Evolutionary conservation across 2,329 filamentous ascomycete species (phyloP).

Genomic region (Colletotrichum musicola): DNA sequence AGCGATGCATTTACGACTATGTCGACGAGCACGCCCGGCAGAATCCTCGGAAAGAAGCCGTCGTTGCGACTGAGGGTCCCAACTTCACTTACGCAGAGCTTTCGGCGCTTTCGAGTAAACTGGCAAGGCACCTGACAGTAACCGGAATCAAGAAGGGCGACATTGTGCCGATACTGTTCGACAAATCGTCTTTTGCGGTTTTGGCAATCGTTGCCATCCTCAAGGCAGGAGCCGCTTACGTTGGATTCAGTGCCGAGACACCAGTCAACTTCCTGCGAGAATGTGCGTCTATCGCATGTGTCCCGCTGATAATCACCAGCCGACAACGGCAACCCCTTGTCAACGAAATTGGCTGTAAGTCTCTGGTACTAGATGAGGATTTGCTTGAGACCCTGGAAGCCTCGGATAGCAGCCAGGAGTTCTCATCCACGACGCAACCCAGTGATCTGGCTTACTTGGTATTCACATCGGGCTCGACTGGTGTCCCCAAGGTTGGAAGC

Average conservation of each 20-base stretch:
- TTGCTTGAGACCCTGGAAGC: constrained; percentile 52
- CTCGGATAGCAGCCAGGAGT: background rate
- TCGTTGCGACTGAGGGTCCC: constrained; percentile 3
- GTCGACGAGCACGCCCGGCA: constrained; percentile 3
- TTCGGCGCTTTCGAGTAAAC: constrained; percentile 49
- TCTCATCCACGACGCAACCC: constrained; percentile 10
- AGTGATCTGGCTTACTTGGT: constrained; percentile 50
- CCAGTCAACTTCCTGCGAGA: constrained; percentile 11
- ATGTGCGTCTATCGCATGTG: constrained; percentile 9
- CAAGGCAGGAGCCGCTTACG: constrained; percentile 63
- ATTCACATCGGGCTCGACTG: constrained; percentile 57
- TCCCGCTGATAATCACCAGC: background rate
- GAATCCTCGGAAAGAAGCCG: constrained; percentile 1
- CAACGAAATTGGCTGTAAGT: background rate
- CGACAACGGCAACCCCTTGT: background rate
- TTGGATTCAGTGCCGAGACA: constrained; percentile 12
- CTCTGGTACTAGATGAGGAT: constrained; percentile 26
- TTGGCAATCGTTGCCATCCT: constrained; percentile 78
- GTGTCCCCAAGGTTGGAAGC: constrained; percentile 54
- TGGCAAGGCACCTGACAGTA: constrained; percentile 60
- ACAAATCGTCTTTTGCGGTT: constrained; percentile 77
- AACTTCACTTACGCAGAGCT: constrained; percentile 56
- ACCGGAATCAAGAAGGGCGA: constrained; percentile 64
- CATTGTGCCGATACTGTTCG: constrained; percentile 74
- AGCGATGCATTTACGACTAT: constrained; percentile 21